A percentile compares a stretch with the other conserved stretches of the same genome.
Conservation (phyloP, 2,329 filamentous ascomycete genomes). For the Pseudogymnoascus sp. region DNA sequence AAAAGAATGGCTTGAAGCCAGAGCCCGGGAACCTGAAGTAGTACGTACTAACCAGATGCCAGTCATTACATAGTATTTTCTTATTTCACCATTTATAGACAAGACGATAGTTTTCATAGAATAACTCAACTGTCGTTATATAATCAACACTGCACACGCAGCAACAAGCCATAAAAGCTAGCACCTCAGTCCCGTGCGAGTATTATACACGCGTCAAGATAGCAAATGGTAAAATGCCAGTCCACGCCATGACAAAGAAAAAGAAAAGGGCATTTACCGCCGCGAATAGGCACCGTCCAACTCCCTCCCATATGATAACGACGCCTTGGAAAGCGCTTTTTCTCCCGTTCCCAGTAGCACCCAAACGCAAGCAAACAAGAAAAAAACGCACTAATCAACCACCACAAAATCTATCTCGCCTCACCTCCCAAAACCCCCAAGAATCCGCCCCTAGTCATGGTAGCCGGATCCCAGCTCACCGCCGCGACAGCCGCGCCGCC, state of each 20-base stretch:
- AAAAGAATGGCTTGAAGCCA: background rate
- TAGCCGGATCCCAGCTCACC: background rate
- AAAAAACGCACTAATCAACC: background rate
- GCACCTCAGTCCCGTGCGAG: background rate
- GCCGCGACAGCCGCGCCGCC: background rate
- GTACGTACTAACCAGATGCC: background rate
- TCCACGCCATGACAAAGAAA: background rate
- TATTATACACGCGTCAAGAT: conserved; percentile 4
- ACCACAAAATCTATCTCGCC: background rate
- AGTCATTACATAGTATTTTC: background rate
- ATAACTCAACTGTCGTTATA: background rate
- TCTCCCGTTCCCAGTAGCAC: background rate
- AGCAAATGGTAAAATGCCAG: background rate
- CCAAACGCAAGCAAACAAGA: background rate
- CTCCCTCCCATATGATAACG: background rate
- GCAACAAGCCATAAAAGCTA: background rate
- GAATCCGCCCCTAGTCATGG: background rate
- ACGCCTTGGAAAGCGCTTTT: background rate
- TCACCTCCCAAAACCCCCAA: background rate
- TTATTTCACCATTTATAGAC: background rate
- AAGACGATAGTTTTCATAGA: background rate
- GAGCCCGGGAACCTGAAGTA: background rate
- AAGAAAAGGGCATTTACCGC: background rate
- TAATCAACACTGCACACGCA: conserved; percentile 6
- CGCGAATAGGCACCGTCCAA: background rate